Conservation (phyloP, 2,329 filamentous ascomycete genomes). For the Coniochaeta ligniaria region DNA sequence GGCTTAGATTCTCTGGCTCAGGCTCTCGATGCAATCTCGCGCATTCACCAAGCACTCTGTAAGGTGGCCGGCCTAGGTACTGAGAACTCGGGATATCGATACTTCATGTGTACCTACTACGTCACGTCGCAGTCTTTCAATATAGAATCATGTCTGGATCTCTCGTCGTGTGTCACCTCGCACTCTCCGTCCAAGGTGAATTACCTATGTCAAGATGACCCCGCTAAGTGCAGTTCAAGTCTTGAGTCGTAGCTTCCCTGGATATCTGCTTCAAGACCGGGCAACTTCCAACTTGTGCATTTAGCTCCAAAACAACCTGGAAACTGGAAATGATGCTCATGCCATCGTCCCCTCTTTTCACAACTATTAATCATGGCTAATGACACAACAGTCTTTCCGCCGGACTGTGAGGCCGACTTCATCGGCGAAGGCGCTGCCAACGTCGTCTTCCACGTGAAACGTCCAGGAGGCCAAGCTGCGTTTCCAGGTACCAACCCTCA, state of each 20-base stretch:
- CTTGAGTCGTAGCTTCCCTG: not conserved
- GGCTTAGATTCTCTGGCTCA: no score
- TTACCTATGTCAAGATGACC: not conserved
- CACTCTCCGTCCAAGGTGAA: not conserved
- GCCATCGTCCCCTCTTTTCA: not conserved
- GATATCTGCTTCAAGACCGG: not conserved
- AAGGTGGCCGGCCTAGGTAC: not conserved
- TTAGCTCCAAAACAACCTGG: not conserved
- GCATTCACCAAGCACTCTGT: not conserved
- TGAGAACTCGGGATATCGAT: not conserved
- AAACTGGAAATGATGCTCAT: not conserved
- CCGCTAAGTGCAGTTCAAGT: not conserved
- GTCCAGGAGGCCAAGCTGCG: not conserved
- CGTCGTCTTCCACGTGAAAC: constrained; percentile 56
- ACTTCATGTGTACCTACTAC: not conserved
- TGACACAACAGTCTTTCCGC: not conserved
- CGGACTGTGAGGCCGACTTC: constrained; percentile 21
- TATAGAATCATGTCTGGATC: not conserved
- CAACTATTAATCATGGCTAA: not conserved
- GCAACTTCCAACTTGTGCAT: not conserved
- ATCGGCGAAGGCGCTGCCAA: constrained; percentile 70
- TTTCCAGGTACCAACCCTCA: constrained; percentile 4
- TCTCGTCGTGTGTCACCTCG: not conserved
- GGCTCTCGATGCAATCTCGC: no score
- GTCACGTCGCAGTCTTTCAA: not conserved